Percentiles rank a stretch among this genome's conserved stretches.
These are phyloP conservation scores for Exophiala calicioides DNA, from an alignment of 2,329 filamentous ascomycete species.

Conservation along the genomic window DNA sequence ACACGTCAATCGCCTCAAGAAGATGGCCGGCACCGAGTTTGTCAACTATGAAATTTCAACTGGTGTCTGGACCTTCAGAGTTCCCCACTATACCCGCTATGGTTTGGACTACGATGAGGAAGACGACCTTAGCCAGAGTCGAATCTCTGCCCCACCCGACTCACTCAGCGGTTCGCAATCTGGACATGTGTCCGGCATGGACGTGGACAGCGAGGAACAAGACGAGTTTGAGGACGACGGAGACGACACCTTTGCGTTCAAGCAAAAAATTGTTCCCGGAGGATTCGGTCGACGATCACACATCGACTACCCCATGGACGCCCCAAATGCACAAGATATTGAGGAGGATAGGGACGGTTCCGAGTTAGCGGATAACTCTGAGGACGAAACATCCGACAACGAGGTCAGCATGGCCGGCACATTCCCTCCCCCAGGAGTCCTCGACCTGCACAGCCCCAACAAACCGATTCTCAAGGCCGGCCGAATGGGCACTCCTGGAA, in stretches of 20 bases:
- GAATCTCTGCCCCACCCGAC: constrained; percentile 53
- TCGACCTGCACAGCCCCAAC: constrained; percentile 22
- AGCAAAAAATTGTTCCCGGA: constrained; percentile 66
- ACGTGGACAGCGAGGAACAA: constrained; percentile 33
- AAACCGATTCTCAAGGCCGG: constrained; percentile 27
- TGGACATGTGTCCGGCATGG: constrained; percentile 28
- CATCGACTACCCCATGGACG: constrained; percentile 59
- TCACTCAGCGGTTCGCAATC: constrained; percentile 34
- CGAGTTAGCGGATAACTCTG: constrained; percentile 63
- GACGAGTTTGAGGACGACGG: constrained; percentile 35
- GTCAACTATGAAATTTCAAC: constrained; percentile 75
- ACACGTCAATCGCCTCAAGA: constrained; percentile 78
- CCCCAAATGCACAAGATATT: constrained; percentile 75
- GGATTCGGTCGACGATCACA: constrained; percentile 70
- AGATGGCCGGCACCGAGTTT: constrained; percentile 78
- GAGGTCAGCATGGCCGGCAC: constrained; percentile 84
- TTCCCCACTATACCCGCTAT: constrained; percentile 97
- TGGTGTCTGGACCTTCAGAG: constrained; percentile 86
- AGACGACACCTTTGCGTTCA: constrained; percentile 62
- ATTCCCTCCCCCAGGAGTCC: constrained; percentile 62
- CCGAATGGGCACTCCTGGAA: constrained; percentile 52
- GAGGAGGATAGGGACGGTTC: constrained; percentile 72
- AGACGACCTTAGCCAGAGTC: constrained; percentile 54
- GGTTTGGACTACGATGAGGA: constrained; percentile 81
- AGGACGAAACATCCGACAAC: constrained; percentile 57